Base-by-base conservation (phyloP, 495 filamentous ascomycete species). In the Aspergillus bridgeri region DNA sequence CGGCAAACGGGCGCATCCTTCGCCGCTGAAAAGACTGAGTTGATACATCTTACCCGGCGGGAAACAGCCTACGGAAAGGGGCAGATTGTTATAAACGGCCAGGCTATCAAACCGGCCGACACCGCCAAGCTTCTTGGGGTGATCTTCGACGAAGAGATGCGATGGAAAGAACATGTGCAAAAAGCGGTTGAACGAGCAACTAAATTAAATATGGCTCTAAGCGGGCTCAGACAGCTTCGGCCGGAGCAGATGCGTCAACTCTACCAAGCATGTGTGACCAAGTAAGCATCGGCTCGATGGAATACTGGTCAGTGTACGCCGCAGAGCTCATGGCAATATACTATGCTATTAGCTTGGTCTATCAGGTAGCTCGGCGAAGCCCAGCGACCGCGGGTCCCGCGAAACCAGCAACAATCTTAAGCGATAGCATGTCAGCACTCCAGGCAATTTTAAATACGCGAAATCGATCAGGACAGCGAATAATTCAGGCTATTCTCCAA, bases 121-220 rank as follows among this genome's bases (percentile, higher is more conserved):
- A 62, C 59, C 21, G 58, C 55, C 6, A 68, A 66, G 48, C 61
- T 70, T 1, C 57, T 68, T 17, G 63, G 65, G 1, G 65, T 68
- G 9, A 27, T 68, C 4, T 65, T 65, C 33, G 54, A 68, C 45
- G 24, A 60, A 4, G 61, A 65, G 22, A 27, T 68, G 2, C 44
- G 53, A 33, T 68, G 49, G 59, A 68, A 66, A 47, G 48, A 60
- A 11, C 60, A 70, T 44, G 60, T 68, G 11, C 57, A 68, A 46
- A 56, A 68, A 22, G 65, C 51, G 8, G 48, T 67, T 17, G 66
- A 67, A 51, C 57, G 50, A 17, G 61, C 61, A 13, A 67, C 59
- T 0, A 62, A 64, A 42, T 46, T 52, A 5, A 61, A 38, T 25
- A 64, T 66, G 19, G 59, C 60, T 2, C 42, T 70, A 1, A 46